Evolutionary conservation across 2,329 filamentous ascomycete species (phyloP), one percentile per base, ranked within the genome.

Genomic region (Exophiala bonariae): DNA sequence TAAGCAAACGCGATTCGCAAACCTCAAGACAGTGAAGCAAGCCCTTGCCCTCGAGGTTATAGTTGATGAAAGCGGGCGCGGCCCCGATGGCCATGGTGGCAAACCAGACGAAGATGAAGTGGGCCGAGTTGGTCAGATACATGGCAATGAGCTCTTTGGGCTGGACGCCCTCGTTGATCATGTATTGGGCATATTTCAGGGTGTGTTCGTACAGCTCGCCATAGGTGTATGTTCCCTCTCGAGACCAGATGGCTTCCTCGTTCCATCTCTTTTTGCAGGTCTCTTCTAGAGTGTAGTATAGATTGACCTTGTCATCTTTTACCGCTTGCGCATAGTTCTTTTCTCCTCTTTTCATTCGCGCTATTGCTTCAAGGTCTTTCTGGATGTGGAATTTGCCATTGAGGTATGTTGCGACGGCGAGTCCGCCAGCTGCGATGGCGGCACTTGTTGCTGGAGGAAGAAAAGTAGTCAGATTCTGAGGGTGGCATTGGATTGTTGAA

Each of bases 21-120:
- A 85, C 74, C 50, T 72, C 74, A 28, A 88, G 61, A 44, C 83
- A 87, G 64, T 88, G 84, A 36, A 86, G 59, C 54, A 89, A 64
- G 1, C 83, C 79, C 54, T 83, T 77, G 0, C 79, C 81, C 6
- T 76, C 72, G 6, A 89, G 69, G 59, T 60, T 60, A 62, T 84
- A 81, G 62, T 89, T 89, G 62, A 89, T 83, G 65, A 86, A 77
- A 1, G 85, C 84, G 0, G 85, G 85, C 0, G 82, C 82, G 11
- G 81, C 81, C 3, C 85, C 85, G 45, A 88, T 78, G 8, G 80
- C 76, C 74, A 79, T 79, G 3, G 84, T 67, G 0, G 79, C 85
- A 32, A 87, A 61, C 79, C 83, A 85, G 3, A 77, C 76, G 39
- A 86, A 79, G 7, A 85, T 59, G 56, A 87, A 87, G 45, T 88